Base-by-base conservation (phyloP, 768 basidiomycete species). In the Russula olivacea region DNA sequence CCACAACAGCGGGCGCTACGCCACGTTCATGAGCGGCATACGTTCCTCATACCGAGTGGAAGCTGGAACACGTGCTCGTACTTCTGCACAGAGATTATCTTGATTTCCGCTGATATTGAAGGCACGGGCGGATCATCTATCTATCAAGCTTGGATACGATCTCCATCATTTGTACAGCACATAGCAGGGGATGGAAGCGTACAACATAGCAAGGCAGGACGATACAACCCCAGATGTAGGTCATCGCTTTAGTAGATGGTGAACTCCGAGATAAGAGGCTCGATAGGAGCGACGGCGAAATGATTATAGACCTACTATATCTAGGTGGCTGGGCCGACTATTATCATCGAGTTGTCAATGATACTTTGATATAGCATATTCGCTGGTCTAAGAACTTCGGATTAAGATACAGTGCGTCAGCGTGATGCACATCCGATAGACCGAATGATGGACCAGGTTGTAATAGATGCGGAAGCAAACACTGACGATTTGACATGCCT, bases 401-500 rank as follows among this genome's bases (percentile, higher is more conserved):
- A 63, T 12, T 30, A 67, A 57, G 1, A 57, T 53, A 11, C 50
- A 72, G 64, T 7, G 76, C 83, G 48, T 83, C 80, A 4, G 70
- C n/a, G n/a, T n/a, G n/a, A n/a, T n/a, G n/a, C n/a, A n/a, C n/a
- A 41, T 75, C 71, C 8, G 81, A 71, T 45, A n/a, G 76, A 63
- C 30, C 73, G 73, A 23, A 65, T 21, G 68, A 11, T 68, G 51
- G 64, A 12, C 70, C 69, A n/a, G n/a, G n/a, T n/a, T n/a, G n/a
- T n/a, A n/a, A n/a, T 14, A 70, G 58, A 52, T 75, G 71, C 3
- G 78, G 78, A 17, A 79, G 71, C 9, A 32, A 34, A 59, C n/a
- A 78, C 89, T 62, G 69, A 92, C 91, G 72, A 85, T 89, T 76
- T 93, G 89, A 69, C n/a, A n/a, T n/a, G n/a, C n/a, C n/a, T n/a